These are phyloP conservation scores for Mortierella hygrophila DNA, from an alignment of 192 early-diverging fungal genomes.

Conservation along the genomic window DNA sequence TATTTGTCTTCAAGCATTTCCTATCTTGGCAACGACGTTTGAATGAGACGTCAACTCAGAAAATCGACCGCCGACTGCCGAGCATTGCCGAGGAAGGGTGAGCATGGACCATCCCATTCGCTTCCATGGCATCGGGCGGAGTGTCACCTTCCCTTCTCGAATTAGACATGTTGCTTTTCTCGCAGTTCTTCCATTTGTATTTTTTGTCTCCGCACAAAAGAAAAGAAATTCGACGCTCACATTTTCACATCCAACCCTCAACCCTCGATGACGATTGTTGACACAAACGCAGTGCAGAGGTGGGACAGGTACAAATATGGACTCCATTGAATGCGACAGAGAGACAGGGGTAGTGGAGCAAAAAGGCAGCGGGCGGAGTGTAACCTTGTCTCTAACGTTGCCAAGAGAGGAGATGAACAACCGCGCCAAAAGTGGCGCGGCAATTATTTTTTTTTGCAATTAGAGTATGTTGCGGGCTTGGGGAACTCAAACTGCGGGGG, in stretches of 20 bases:
- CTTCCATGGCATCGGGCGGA: not conserved
- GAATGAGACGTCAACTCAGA: not conserved
- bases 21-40: not conserved
- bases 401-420: constrained; percentile 5
- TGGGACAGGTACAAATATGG: constrained; percentile 1
- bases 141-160: not conserved
- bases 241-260: not conserved
- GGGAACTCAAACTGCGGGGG: not conserved
- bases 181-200: not conserved
- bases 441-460: not conserved
- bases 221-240: constrained; percentile 1
- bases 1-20: not conserved
- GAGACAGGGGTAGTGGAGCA: not conserved
- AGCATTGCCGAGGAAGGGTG: no score
- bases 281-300: not conserved
- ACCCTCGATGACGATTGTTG: not conserved
- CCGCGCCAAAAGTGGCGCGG: not conserved
- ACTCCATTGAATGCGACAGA: not conserved
- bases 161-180: not conserved
- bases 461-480: not conserved
- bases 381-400: not conserved
- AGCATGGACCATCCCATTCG: constrained; percentile 2
- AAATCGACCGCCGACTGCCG: not conserved
- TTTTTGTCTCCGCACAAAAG: not conserved
- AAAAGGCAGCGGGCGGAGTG: not conserved